Evolutionary conservation across 2,329 filamentous ascomycete genomes (phyloP).

Genomic region (Neonectria punicea): DNA sequence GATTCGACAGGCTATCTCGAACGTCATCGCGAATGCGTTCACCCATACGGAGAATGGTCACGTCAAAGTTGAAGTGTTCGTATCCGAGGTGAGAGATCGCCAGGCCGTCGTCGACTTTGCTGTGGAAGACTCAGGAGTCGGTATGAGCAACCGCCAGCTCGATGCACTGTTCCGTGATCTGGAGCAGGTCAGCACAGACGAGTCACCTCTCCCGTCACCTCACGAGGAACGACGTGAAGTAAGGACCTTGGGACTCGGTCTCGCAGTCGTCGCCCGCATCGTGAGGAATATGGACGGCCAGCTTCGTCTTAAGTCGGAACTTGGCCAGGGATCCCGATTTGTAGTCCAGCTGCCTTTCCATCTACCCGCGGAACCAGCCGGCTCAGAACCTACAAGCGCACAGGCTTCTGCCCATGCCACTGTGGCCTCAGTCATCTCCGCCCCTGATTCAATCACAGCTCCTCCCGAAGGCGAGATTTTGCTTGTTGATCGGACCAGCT

Average conservation of each 20-base stretch:
- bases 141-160: constrained; percentile 72
- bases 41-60: constrained; percentile 77
- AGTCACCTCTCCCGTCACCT: constrained; percentile 39
- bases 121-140: constrained; percentile 79
- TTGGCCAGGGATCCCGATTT: constrained; percentile 84
- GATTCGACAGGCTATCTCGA: constrained; percentile 84
- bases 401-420: constrained; percentile 15
- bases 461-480: constrained; percentile 65
- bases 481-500: constrained; percentile 64
- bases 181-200: constrained; percentile 66
- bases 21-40: constrained; percentile 86
- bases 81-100: constrained; percentile 62
- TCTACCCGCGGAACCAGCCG: constrained; percentile 58
- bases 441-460: constrained; percentile 41
- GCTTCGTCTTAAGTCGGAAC: constrained; percentile 83
- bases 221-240: constrained; percentile 45
- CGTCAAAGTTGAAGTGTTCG: constrained; percentile 77
- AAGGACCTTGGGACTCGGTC: constrained; percentile 77
- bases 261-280: constrained; percentile 89
- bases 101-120: constrained; percentile 78
- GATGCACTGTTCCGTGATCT: constrained; percentile 68
- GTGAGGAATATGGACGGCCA: constrained; percentile 93
- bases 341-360: constrained; percentile 82
- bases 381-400: constrained; percentile 19
- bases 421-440: constrained; percentile 29